Base-by-base conservation (phyloP, 1,284 basidiomycete genomes). In the Trametes hirsuta region DNA sequence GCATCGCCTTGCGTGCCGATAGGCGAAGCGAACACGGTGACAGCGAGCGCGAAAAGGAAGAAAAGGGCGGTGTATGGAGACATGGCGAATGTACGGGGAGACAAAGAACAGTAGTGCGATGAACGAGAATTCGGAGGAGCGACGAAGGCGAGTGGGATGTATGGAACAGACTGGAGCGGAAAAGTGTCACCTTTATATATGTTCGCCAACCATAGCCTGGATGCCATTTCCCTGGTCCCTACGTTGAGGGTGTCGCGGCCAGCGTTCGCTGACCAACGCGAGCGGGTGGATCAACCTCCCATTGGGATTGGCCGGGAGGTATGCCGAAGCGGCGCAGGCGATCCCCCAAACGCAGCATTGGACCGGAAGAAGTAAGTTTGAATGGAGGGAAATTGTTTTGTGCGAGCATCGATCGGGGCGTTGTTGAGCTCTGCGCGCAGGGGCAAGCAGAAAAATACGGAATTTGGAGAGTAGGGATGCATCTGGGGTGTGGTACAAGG, bases 21-120 rank as follows among this genome's bases (percentile, higher is more conserved):
- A 22, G 61, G 61, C 11, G 61, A 54, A 21, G 56, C 61, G 34
- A 62, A 41, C 39, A 51, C 56, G 45, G 61, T 50, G 35, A 62
- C 44, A 12, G 51, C 47, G 49, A 62, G 61, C 15, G 56, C 49
- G 40, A 58, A 59, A 45, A 62, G 53, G 61, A 58, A 59, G 46
- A 54, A 24, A 42, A 62, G 40, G 40, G 58, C 22, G 25, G 61
- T 51, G 49, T 53, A 52, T 40, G 56, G 53, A 51, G 53, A 58
- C 61, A 62, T 62, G 45, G 34, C 25, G 61, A 35, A 18, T 44
- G 22, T 24, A 14, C 11, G 45, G 24, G 48, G 34, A 12, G 6
- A 36, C 47, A 50, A 51, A 47, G 52, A 42, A 22, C 40, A 1
- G 30, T 30, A 8, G 30, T 30, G 8, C 22, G 21, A 10, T 15